Evolutionary conservation across 352 stramenopile genomes (phyloP).

Genomic region (Phytophthora vignae): DNA sequence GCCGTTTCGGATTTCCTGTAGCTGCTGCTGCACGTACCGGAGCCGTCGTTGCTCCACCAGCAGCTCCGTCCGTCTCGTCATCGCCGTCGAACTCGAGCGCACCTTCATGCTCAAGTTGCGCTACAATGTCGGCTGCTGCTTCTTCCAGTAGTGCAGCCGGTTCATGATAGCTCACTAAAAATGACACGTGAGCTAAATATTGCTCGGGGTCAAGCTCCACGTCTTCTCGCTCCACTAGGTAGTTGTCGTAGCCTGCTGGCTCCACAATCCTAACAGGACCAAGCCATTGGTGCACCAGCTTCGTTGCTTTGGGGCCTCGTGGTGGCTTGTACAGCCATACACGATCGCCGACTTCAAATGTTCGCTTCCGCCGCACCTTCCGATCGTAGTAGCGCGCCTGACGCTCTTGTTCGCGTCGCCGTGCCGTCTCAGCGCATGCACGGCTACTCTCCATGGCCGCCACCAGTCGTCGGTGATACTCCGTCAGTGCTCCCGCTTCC

Average conservation of each 20-base stretch:
- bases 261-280: background rate
- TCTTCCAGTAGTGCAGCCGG: background rate
- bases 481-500: too few species aligned
- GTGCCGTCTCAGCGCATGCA: too few species aligned
- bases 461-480: too few species aligned
- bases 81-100: too few species aligned
- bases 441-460: too few species aligned
- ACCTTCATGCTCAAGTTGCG: too few species aligned
- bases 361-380: background rate
- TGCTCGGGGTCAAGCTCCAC: background rate
- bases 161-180: slow-evolving; percentile 1
- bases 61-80: too few species aligned
- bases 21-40: too few species aligned
- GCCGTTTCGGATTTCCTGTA: too few species aligned
- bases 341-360: background rate
- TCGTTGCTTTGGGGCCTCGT: background rate
- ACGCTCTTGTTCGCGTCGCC: background rate
- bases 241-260: background rate
- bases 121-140: background rate
- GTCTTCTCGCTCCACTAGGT: background rate
- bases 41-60: too few species aligned
- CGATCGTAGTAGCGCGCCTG: slow-evolving; percentile 1
- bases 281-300: too few species aligned
- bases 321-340: slow-evolving; percentile 2
- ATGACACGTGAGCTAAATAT: background rate